Evolutionary conservation across 805 yeast genomes (phyloP).

Genomic region (Ogataea nakhonphanomensis): DNA sequence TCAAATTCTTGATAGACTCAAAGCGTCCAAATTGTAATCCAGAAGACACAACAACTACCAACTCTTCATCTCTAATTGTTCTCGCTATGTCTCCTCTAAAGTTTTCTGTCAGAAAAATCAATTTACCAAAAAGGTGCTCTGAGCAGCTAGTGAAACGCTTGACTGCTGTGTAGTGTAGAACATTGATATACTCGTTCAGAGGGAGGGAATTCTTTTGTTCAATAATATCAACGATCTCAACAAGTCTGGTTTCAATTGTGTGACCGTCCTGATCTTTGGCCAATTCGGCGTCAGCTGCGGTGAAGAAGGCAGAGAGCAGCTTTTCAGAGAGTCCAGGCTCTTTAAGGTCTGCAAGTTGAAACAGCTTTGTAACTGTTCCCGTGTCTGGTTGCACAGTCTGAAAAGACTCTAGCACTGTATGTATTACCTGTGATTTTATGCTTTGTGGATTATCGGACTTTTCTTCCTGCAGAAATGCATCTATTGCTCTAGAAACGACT

Average conservation of each 20-base stretch:
- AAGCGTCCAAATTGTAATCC: conserved; percentile 22
- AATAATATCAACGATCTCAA: conserved; percentile 17
- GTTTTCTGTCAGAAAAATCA: conserved; percentile 14
- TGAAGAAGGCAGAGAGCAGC: conserved; percentile 23
- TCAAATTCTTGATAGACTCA: conserved; percentile 18
- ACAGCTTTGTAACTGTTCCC: conserved; percentile 21
- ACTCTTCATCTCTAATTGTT: conserved; percentile 25
- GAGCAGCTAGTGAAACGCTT: conserved; percentile 28
- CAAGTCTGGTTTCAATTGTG: conserved; percentile 21
- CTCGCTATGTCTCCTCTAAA: conserved; percentile 6
- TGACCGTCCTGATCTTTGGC: conserved; percentile 27
- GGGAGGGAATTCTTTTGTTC: conserved; percentile 20
- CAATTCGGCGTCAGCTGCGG: conserved; percentile 30
- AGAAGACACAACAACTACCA: conserved; percentile 26
- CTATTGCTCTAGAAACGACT: conserved; percentile 23
- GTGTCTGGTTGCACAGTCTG: conserved; percentile 29
- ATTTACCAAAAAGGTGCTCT: conserved; percentile 15
- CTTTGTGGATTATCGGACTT: conserved; percentile 10
- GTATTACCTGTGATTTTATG: conserved; percentile 23
- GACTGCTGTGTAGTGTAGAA: conserved; percentile 30
- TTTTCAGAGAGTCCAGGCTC: conserved; percentile 12
- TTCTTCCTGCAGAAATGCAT: conserved; percentile 30
- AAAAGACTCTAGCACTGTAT: conserved; percentile 31
- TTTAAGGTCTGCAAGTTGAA: conserved; percentile 16
- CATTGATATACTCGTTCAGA: conserved; percentile 26